phyloP scores from a whole-genome alignment of 768 basidiomycete genomes.

The Tylopilus balloui region DNA sequence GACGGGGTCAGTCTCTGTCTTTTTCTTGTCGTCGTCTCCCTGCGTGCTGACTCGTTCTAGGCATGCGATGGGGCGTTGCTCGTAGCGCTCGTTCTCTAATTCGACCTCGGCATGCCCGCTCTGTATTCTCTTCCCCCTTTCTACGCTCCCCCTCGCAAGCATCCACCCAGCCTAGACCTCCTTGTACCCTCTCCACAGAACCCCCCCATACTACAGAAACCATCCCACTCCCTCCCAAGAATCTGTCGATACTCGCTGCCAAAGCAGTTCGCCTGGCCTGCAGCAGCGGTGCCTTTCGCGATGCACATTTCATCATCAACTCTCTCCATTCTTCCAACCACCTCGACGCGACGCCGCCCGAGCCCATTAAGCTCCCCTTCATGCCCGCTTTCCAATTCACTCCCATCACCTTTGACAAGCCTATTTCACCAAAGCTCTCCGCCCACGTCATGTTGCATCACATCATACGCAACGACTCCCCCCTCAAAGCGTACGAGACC shows the following conservation, averaged over 20 bases:
- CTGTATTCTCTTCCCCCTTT: slow-evolving; percentile 6
- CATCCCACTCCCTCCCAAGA: not conserved
- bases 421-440: slow-evolving; percentile 55
- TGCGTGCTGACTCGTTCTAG: not conserved
- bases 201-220: no score
- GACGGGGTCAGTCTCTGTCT: not conserved
- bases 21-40: no score
- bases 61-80: slow-evolving; percentile 68
- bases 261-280: slow-evolving; percentile 49
- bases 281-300: slow-evolving; percentile 38
- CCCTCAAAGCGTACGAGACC: slow-evolving; percentile 45
- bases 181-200: no score
- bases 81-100: slow-evolving; percentile 33
- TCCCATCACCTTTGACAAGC: slow-evolving; percentile 44
- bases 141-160: slow-evolving; percentile 1
- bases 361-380: slow-evolving; percentile 19
- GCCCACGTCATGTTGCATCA: slow-evolving; percentile 64
- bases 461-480: slow-evolving; percentile 49
- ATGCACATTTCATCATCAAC: slow-evolving; percentile 56
- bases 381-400: slow-evolving; percentile 33
- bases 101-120: not conserved
- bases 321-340: slow-evolving; percentile 44
- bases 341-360: not conserved
- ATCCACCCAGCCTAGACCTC: not conserved
- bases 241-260: slow-evolving; percentile 36